A percentile compares a stretch with the other conserved stretches of the same genome.
phyloP scores from a whole-genome alignment of 163 green algal species.

The Coccomyxa subellipsoidea region DNA sequence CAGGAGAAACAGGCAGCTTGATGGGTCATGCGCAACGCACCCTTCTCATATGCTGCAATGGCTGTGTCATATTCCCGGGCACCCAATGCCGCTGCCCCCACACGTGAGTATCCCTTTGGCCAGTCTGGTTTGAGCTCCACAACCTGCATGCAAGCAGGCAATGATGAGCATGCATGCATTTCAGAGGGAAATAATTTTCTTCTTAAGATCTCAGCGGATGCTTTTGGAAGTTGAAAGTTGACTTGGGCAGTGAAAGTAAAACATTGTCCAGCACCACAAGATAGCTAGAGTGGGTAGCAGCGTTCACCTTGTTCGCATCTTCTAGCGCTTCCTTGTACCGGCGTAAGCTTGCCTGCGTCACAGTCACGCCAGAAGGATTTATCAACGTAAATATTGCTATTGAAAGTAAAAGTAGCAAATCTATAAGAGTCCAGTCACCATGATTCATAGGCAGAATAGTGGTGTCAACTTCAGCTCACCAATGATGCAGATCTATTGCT shows the following conservation, averaged over 20 bases:
- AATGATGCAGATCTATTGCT: constrained; percentile 86
- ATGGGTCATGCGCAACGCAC: constrained; percentile 3
- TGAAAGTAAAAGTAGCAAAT: too few species aligned
- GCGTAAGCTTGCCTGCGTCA: constrained; percentile 69
- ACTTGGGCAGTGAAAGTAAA: too few species aligned
- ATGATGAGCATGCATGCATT: not conserved
- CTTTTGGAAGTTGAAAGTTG: too few species aligned
- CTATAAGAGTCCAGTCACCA: too few species aligned
- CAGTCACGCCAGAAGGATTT: not conserved
- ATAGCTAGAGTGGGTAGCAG: too few species aligned
- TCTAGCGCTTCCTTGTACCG: constrained; percentile 77
- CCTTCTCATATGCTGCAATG: constrained; percentile 64
- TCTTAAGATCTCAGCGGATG: too few species aligned
- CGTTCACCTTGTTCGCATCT: constrained; percentile 87
- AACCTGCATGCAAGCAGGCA: constrained; percentile 33
- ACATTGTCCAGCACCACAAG: too few species aligned
- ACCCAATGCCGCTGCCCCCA: constrained; percentile 83
- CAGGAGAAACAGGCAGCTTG: too few species aligned
- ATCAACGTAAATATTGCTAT: too few species aligned
- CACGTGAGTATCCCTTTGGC: constrained; percentile 90
- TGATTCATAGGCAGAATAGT: too few species aligned
- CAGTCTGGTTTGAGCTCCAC: constrained; percentile 89
- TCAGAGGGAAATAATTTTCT: too few species aligned
- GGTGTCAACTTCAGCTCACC: constrained; percentile 18
- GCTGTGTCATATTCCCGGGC: constrained; percentile 74